Conservation (phyloP, 176 grass and related monocot species). For the Echinochloa phyllopogon region DNA sequence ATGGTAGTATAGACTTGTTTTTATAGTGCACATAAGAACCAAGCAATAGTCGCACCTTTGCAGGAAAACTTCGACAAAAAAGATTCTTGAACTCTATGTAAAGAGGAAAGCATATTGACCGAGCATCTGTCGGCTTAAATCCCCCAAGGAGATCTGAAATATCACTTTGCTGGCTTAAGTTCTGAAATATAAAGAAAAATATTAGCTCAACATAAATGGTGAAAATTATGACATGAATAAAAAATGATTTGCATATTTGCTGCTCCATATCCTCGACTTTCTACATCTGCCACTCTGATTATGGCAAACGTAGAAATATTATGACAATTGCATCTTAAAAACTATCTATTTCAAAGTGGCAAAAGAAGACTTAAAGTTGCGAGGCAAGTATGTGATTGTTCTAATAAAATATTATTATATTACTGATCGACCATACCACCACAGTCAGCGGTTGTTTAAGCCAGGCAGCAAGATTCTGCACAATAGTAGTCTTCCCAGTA, state of each 20-base stretch:
- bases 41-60: constrained; percentile 56
- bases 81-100: constrained; percentile 85
- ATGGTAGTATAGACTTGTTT: constrained; percentile 1
- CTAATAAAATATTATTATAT: not conserved
- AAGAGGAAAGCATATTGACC: constrained; percentile 83
- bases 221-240: not conserved
- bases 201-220: not conserved
- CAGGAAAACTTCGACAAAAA: constrained; percentile 67
- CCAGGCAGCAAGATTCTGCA: constrained; percentile 88
- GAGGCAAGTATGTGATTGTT: constrained; percentile 21
- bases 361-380: not conserved
- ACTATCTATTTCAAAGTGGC: not conserved
- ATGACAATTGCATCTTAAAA: constrained; percentile 4
- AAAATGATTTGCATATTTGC: constrained; percentile 25
- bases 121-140: constrained; percentile 87
- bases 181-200: constrained; percentile 58
- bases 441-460: constrained; percentile 81
- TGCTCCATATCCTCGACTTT: constrained; percentile 3
- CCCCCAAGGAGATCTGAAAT: constrained; percentile 95
- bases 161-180: constrained; percentile 98
- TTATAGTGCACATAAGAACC: constrained; percentile 30
- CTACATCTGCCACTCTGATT: not conserved
- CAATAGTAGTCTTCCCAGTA: constrained; percentile 92
- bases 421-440: constrained; percentile 60
- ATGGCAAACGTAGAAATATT: not conserved